These are phyloP conservation scores for sweet orange (Citrus sinensis) DNA, from an alignment of 345 rosid genomes.

Conservation along the genomic window DNA sequence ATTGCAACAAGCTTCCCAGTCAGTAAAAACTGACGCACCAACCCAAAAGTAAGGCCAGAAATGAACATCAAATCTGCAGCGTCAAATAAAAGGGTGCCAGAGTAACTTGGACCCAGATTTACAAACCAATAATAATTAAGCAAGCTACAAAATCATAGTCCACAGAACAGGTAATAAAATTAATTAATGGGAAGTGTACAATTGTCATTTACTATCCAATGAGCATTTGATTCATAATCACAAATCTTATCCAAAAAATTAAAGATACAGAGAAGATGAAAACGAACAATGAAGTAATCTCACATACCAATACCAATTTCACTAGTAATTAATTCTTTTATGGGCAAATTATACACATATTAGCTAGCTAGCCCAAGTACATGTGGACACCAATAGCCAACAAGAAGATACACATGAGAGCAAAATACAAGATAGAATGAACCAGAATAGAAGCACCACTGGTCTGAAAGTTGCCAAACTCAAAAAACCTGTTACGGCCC, in stretches of 20 bases:
- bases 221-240: not conserved
- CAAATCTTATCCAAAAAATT: not conserved
- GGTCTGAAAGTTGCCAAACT: conserved; percentile 88
- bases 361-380: conserved; percentile 44
- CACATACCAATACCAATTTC: not conserved
- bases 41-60: not conserved
- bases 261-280: not conserved
- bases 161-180: not conserved
- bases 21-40: not conserved
- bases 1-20: not conserved
- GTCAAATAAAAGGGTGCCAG: too few species aligned
- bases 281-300: not conserved
- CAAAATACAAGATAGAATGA: conserved; percentile 72
- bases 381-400: conserved; percentile 77
- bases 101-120: not conserved
- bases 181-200: not conserved
- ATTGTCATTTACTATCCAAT: not conserved
- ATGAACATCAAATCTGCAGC: not conserved
- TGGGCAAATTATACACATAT: too few species aligned
- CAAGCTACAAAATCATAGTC: not conserved
- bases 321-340: too few species aligned
- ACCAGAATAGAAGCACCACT: conserved; percentile 82
- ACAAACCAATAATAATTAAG: not conserved
- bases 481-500: conserved; percentile 44
- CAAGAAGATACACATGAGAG: conserved; percentile 80